These are phyloP conservation scores for Keithomyces neogunnii DNA, from an alignment of 2,329 filamentous ascomycete species.

Conservation along the genomic window DNA sequence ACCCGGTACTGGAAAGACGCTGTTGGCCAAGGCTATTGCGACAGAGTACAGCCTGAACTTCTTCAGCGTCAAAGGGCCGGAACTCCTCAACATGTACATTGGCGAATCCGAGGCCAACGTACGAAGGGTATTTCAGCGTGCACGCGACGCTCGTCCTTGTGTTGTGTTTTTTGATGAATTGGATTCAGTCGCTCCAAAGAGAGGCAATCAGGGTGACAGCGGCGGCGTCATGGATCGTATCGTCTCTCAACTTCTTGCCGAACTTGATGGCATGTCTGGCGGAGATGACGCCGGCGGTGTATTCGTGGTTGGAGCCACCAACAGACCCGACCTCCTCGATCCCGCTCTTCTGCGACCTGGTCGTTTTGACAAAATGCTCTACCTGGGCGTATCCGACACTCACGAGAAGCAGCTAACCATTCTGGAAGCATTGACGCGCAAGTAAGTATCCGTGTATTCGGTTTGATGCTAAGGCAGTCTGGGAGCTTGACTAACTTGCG, in stretches of 20 bases:
- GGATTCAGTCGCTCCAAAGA: conserved; percentile 89
- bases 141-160: conserved; percentile 76
- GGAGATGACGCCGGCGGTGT: conserved; percentile 81
- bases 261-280: conserved; percentile 95
- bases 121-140: conserved; percentile 78
- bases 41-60: conserved; percentile 93
- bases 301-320: conserved; percentile 95
- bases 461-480: neutral
- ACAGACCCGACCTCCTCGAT: conserved; percentile 86
- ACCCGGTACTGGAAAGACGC: conserved; percentile 82
- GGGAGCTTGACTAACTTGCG: neutral
- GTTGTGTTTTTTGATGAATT: conserved; percentile 92
- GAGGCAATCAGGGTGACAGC: conserved; percentile 94
- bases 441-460: conserved; percentile 47
- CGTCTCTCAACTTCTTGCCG: conserved; percentile 86
- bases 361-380: conserved; percentile 97
- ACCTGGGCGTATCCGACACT: conserved; percentile 90
- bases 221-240: conserved; percentile 98
- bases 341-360: conserved; percentile 83
- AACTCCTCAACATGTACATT: conserved; percentile 93
- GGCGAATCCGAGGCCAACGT: conserved; percentile 92
- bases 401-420: conserved; percentile 95
- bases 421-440: conserved; percentile 85
- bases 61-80: conserved; percentile 87
- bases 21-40: conserved; percentile 88